Evolutionary conservation across 116 monocot species (phyloP).

Genomic region (Posidonia oceanica): DNA sequence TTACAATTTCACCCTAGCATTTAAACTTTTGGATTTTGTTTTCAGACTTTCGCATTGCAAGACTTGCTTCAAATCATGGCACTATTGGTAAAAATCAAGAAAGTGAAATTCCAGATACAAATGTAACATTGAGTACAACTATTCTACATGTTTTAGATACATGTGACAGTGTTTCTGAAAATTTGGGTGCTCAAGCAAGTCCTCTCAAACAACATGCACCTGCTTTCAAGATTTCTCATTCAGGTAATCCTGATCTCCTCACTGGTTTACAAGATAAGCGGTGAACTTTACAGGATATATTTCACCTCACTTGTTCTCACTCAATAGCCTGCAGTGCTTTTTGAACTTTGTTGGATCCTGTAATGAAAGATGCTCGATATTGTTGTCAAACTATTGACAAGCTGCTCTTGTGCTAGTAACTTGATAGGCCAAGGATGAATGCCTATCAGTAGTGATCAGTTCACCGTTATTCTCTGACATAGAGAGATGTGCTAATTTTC

Average conservation of each 20-base stretch:
- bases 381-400: too few relatives aligned
- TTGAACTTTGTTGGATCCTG: too few relatives aligned
- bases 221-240: not conserved
- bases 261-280: too few relatives aligned
- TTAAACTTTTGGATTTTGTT: not conserved
- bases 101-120: not conserved
- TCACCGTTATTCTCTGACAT: too few relatives aligned
- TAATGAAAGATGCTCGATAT: too few relatives aligned
- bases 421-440: too few relatives aligned
- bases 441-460: too few relatives aligned
- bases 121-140: not conserved
- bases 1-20: not conserved
- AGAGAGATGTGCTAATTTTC: not conserved
- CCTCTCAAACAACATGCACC: not conserved
- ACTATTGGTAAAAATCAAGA: not conserved
- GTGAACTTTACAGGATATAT: too few relatives aligned
- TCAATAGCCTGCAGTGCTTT: too few relatives aligned
- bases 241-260: not conserved
- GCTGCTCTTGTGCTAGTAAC: too few relatives aligned
- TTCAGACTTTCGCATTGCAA: constrained; percentile 21
- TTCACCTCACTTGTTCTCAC: too few relatives aligned
- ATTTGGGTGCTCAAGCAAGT: not conserved
- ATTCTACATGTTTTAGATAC: not conserved
- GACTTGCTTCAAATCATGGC: not conserved
- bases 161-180: not conserved